Evolutionary conservation across 2,329 filamentous ascomycete genomes (phyloP).

Genomic region (Elsinoe australis): DNA sequence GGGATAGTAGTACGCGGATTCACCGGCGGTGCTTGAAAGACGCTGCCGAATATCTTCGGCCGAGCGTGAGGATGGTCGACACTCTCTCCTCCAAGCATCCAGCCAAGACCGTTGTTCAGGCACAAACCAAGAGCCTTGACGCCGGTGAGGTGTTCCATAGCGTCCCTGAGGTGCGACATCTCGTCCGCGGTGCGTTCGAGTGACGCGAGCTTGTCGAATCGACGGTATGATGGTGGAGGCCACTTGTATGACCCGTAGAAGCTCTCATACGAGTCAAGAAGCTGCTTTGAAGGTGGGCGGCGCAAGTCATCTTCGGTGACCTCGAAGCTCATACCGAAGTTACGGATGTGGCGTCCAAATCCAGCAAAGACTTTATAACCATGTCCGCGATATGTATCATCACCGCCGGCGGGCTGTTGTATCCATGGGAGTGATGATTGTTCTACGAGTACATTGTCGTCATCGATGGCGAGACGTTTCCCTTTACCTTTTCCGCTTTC

Average conservation of each 20-base stretch:
- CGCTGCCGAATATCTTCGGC: slow-evolving; percentile 40
- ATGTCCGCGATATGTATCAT: slow-evolving; percentile 47
- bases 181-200: slow-evolving; percentile 59
- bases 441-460: slow-evolving; percentile 19
- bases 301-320: slow-evolving; percentile 48
- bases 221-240: slow-evolving; percentile 53
- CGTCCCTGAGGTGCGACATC: slow-evolving; percentile 52
- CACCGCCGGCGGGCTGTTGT: slow-evolving; percentile 32
- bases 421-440: slow-evolving; percentile 33
- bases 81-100: slow-evolving; percentile 37
- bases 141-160: slow-evolving; percentile 49
- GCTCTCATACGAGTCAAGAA: slow-evolving; percentile 47
- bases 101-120: slow-evolving; percentile 60
- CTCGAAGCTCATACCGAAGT: slow-evolving; percentile 62
- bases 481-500: slow-evolving; percentile 30
- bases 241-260: slow-evolving; percentile 61
- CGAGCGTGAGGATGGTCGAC: slow-evolving; percentile 51
- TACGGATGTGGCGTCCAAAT: slow-evolving; percentile 53
- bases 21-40: no score
- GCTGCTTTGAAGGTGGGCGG: slow-evolving; percentile 49
- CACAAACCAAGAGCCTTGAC: slow-evolving; percentile 59
- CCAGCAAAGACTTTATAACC: slow-evolving; percentile 55
- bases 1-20: no score
- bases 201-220: slow-evolving; percentile 52
- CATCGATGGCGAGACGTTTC: slow-evolving; percentile 21